Conservation (phyloP, 108 stramenopile genomes). For the Aurantiochytrium sp. region DNA sequence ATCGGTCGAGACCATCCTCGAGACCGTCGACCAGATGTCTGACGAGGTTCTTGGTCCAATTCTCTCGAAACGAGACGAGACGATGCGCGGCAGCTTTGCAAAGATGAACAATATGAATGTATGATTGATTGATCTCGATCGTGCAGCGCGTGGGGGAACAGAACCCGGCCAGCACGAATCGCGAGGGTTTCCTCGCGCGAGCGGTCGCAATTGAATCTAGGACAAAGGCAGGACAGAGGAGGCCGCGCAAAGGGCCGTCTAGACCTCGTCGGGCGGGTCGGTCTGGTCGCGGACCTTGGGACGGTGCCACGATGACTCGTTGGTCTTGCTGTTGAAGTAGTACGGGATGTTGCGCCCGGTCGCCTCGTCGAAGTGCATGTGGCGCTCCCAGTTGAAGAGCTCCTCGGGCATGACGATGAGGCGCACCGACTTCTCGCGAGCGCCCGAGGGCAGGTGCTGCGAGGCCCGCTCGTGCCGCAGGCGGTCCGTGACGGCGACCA, state of each 20-base stretch:
- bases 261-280: background rate
- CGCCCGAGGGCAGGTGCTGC: background rate
- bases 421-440: background rate
- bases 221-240: too few species aligned
- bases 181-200: too few species aligned
- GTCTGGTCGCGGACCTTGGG: conserved; percentile 5
- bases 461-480: background rate
- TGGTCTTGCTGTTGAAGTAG: conserved; percentile 21
- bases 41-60: too few species aligned
- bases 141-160: too few species aligned
- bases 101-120: too few species aligned
- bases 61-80: too few species aligned
- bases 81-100: too few species aligned
- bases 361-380: background rate
- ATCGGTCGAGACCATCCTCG: too few species aligned
- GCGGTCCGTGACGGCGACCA: background rate
- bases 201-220: too few species aligned
- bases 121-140: too few species aligned
- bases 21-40: too few species aligned
- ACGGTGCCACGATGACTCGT: background rate
- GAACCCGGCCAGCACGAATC: too few species aligned
- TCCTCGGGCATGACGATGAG: background rate
- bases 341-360: background rate
- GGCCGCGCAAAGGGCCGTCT: background rate
- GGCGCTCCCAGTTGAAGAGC: conserved; percentile 4